A percentile compares a stretch with the other conserved stretches of the same genome.
These are phyloP conservation scores for Botrytis porri DNA, from an alignment of 2,329 filamentous ascomycete genomes.

Conservation along the genomic window DNA sequence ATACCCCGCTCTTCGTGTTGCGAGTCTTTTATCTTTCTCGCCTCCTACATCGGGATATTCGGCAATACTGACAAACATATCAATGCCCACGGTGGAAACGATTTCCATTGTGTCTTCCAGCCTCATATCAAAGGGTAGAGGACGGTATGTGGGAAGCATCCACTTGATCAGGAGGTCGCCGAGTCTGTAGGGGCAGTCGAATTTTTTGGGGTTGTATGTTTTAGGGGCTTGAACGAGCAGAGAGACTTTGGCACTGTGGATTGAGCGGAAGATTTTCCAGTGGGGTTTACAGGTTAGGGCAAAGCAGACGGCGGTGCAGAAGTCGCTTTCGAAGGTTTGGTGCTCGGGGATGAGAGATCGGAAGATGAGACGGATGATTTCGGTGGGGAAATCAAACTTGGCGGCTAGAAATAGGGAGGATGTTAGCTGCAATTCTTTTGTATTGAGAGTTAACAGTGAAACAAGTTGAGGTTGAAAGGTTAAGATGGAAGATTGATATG, in stretches of 20 bases:
- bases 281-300: neutral
- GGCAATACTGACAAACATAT: neutral
- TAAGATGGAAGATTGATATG: neutral
- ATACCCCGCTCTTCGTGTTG: neutral
- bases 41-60: neutral
- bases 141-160: neutral
- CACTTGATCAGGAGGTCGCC: neutral
- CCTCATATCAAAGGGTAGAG: neutral
- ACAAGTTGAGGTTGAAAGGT: neutral
- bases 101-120: fast-evolving
- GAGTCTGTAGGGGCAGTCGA: neutral
- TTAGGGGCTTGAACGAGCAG: neutral
- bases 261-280: neutral
- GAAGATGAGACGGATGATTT: neutral
- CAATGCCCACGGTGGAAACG: fast-evolving
- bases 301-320: neutral
- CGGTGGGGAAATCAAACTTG: neutral
- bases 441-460: neutral
- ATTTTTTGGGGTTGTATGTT: fast-evolving
- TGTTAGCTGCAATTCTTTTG: neutral
- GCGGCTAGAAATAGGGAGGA: neutral
- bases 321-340: neutral
- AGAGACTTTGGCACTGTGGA: neutral
- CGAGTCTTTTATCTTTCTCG: neutral
- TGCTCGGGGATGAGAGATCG: neutral